Evolutionary conservation across 2,329 filamentous ascomycete species (phyloP), one percentile per base, ranked within the genome.

Genomic region (Colletotrichum acutatum): DNA sequence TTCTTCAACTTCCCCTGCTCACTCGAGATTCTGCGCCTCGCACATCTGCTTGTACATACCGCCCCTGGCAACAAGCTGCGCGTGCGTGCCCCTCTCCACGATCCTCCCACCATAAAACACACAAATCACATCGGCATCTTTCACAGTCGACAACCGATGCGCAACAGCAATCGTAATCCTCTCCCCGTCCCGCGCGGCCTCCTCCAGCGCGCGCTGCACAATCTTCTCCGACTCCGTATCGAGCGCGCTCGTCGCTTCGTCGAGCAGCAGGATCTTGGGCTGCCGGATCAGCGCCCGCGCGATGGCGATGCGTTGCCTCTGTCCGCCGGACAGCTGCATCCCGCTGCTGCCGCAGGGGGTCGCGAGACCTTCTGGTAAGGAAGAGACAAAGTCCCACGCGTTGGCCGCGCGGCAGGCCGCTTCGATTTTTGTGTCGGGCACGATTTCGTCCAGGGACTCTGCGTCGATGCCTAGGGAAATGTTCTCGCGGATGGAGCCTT

Each of bases 271-370:
- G 2, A 95, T 89, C 0, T 85, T 83, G 0, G 93, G 93, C 63
- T 90, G 84, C 58, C 91, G 90, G 66, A 95, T 86, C 32, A 95
- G 90, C 12, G 91, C 91, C 8, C 93, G 86, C 0, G 93, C 93
- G 74, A 95, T 95, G 9, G 92, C 92, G 42, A 94, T 88, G 26
- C 92, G 89, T 79, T 95, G 93, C 8, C 92, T 85, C 79, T 95
- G 92, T 1, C 93, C 93, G 28, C 93, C 93, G 1, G 91, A 94
- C 1, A 95, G 83, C 71, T 92, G 91, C 22, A 92, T 88, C 0
- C 92, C 92, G 61, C 89, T 88, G 76, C 92, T 89, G 1, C 93
- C 92, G 26, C 93, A 92, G 1, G 86, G 83, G 0, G 92, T 93
- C 1, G 86, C 82, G 67, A 93, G 90, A 0, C 90, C 90, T 42